These are phyloP conservation scores for Andrographis paniculata DNA, from an alignment of 305 asterid species.

Conservation along the genomic window DNA sequence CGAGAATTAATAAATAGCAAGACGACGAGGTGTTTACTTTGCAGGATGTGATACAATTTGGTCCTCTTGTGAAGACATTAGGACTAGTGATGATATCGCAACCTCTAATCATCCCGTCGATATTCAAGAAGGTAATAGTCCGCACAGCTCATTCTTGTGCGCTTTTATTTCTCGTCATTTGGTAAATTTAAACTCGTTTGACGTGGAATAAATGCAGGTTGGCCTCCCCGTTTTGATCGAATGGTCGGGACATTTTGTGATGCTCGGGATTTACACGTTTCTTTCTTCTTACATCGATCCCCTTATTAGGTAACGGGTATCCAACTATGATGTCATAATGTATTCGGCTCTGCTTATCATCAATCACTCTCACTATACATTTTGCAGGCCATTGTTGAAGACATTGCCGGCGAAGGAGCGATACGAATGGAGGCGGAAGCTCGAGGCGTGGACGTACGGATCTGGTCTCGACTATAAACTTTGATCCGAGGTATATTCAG, in stretches of 20 bases:
- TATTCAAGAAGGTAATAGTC: conserved; percentile 62
- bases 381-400: conserved; percentile 46
- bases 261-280: conserved; percentile 79
- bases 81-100: conserved; percentile 66
- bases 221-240: conserved; percentile 69
- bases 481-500: too few species aligned
- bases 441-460: conserved; percentile 96
- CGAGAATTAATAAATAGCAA: conserved; percentile 10
- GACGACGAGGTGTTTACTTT: neutral
- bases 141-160: neutral
- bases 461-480: conserved; percentile 77
- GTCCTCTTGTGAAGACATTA: conserved; percentile 80
- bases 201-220: conserved; percentile 39
- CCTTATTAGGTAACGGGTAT: conserved; percentile 68
- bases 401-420: conserved; percentile 46
- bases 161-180: neutral
- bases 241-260: conserved; percentile 80
- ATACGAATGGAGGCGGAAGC: conserved; percentile 65
- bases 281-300: conserved; percentile 72
- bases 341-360: neutral
- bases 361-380: too few species aligned
- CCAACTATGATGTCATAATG: conserved; percentile 1
- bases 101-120: conserved; percentile 72
- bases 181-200: neutral
- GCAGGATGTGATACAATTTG: conserved; percentile 94